A percentile compares a stretch with the other conserved stretches of the same genome.
Evolutionary conservation across 768 basidiomycete species (phyloP).

Genomic region (Leccinum olivaceopallidum): DNA sequence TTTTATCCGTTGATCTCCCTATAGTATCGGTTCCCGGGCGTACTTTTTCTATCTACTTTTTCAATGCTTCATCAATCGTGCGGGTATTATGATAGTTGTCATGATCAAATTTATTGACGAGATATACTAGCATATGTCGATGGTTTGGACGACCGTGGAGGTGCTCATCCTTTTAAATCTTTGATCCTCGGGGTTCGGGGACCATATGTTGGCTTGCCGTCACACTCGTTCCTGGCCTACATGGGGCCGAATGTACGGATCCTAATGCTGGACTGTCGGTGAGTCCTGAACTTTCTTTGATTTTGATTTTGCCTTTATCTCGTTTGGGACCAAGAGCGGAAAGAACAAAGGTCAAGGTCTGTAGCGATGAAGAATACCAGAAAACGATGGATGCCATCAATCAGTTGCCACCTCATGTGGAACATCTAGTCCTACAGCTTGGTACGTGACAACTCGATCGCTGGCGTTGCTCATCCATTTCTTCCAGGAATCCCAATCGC

Average conservation of each 20-base stretch:
- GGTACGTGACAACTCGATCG: conserved; percentile 41
- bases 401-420: conserved; percentile 60
- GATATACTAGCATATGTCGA: conserved; percentile 46
- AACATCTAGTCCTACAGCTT: conserved; percentile 83
- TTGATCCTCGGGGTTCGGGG: conserved; percentile 75
- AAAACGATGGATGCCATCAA: conserved; percentile 66
- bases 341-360: conserved; percentile 78
- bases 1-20: not conserved
- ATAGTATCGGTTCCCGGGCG: conserved; percentile 77
- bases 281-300: conserved; percentile 20
- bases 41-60: conserved; percentile 95
- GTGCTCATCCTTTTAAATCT: conserved; percentile 66
- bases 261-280: conserved; percentile 83
- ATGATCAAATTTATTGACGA: not conserved
- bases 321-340: conserved; percentile 61
- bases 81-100: conserved; percentile 19
- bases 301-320: not conserved
- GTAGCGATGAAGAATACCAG: conserved; percentile 70
- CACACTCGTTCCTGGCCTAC: conserved; percentile 80
- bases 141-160: conserved; percentile 62
- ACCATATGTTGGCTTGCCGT: conserved; percentile 75
- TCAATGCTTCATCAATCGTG: conserved; percentile 87
- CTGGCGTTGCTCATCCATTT: not conserved
- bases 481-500: conserved; percentile 72
- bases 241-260: conserved; percentile 78